Conservation (phyloP, 2,329 filamentous ascomycete genomes). For the Keithomyces neogunnii region DNA sequence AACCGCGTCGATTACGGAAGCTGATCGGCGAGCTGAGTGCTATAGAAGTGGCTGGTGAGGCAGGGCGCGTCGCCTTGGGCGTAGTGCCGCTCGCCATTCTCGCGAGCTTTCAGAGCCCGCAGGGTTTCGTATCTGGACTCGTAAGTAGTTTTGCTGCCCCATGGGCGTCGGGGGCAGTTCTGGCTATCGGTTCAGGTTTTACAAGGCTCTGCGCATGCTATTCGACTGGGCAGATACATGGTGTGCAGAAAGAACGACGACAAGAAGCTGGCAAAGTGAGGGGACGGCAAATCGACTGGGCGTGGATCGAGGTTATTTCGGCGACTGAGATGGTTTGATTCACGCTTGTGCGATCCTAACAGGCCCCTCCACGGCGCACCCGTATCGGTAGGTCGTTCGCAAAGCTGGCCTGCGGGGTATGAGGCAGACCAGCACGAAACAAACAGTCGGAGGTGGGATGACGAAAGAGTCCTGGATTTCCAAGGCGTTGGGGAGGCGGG, state of each 20-base stretch:
- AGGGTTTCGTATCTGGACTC: background rate
- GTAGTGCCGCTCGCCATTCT: conserved; percentile 22
- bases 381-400: background rate
- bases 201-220: conserved; percentile 1
- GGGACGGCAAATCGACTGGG: background rate
- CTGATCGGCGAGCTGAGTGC: conserved; percentile 18
- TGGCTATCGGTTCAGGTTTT: conserved; percentile 6
- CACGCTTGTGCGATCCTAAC: no score
- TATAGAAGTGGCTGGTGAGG: conserved; percentile 16
- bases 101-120: background rate
- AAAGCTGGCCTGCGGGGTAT: no score
- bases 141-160: background rate
- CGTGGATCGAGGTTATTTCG: background rate
- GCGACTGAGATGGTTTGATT: background rate
- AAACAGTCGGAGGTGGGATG: background rate
- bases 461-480: background rate
- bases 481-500: background rate
- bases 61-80: conserved; percentile 21
- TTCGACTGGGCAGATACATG: conserved; percentile 6
- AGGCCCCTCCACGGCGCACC: background rate
- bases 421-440: background rate
- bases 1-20: conserved; percentile 28
- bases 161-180: conserved; percentile 1
- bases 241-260: conserved; percentile 1
- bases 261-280: background rate